A percentile compares a stretch with the other conserved stretches of the same genome.
These are phyloP conservation scores for Trypanosoma rangeli DNA, from an alignment of 208 protist species.

Conservation along the genomic window DNA sequence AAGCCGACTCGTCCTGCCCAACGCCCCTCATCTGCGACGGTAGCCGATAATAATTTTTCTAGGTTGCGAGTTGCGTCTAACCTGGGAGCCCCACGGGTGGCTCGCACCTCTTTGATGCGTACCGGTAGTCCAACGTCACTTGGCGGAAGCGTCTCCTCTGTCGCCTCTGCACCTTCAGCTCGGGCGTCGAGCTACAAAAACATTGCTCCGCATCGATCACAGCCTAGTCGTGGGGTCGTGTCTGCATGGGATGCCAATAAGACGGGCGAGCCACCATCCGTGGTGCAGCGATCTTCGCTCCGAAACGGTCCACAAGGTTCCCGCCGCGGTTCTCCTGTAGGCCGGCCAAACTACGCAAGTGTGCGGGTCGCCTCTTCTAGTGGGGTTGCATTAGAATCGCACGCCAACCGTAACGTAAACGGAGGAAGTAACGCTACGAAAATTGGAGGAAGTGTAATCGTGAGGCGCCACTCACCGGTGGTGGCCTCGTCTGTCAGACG, in stretches of 20 bases:
- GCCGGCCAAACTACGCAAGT: constrained; percentile 12
- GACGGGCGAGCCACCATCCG: constrained; percentile 6
- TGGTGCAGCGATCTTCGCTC: constrained; percentile 21
- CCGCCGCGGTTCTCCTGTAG: constrained; percentile 22
- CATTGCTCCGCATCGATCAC: constrained; percentile 54
- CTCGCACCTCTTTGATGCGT: constrained; percentile 17
- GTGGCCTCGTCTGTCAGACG: constrained; percentile 51
- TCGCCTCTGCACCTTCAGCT: constrained; percentile 8
- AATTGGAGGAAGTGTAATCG: constrained; percentile 10
- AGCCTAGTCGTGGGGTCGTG: constrained; percentile 3
- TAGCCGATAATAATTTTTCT: constrained; percentile 10
- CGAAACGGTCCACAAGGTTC: constrained; percentile 20
- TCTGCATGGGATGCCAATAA: constrained; percentile 23
- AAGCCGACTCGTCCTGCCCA: constrained; percentile 10
- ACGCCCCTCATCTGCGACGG: constrained; percentile 7
- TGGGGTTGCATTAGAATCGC: background rate
- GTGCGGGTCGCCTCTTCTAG: constrained; percentile 15
- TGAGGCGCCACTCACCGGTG: constrained; percentile 43
- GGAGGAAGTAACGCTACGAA: constrained; percentile 21
- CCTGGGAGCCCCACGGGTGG: constrained; percentile 1
- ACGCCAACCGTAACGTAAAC: constrained; percentile 4
- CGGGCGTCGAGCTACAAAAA: constrained; percentile 48
- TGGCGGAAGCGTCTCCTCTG: background rate
- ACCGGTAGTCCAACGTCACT: constrained; percentile 17
- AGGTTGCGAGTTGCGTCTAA: constrained; percentile 15